phyloP scores from a whole-genome alignment of 345 rosid genomes.

The Citrus sp. region DNA sequence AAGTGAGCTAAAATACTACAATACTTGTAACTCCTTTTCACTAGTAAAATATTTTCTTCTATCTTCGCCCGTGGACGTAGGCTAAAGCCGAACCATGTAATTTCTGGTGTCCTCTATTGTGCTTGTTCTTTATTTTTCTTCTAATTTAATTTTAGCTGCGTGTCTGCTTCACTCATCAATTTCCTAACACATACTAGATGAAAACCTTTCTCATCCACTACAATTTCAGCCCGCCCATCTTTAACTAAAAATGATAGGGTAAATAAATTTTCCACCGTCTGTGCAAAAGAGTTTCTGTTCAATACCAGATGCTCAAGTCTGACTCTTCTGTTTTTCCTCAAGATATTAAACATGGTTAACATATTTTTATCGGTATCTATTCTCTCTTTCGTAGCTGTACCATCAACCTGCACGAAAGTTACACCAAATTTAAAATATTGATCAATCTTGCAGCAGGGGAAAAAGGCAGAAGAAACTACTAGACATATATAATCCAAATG shows the following conservation, averaged over 20 bases:
- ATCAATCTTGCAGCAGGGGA: not conserved
- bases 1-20: no score
- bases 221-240: constrained; percentile 45
- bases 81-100: no score
- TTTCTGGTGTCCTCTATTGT: no score
- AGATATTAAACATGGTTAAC: constrained; percentile 37
- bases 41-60: no score
- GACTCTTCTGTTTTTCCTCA: constrained; percentile 36
- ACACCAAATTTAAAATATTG: not conserved
- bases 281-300: constrained; percentile 46
- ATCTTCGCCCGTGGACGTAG: no score
- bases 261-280: constrained; percentile 51
- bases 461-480: not conserved
- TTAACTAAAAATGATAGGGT: constrained; percentile 48
- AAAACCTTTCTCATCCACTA: constrained; percentile 28
- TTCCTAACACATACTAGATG: no score
- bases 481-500: not conserved
- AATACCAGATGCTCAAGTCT: constrained; percentile 36
- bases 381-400: constrained; percentile 2
- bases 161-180: no score
- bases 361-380: constrained; percentile 35
- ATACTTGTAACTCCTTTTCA: no score
- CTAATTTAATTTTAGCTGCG: no score
- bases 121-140: no score
- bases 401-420: constrained; percentile 31